Evolutionary conservation across 305 asterid genomes (phyloP).

Genomic region (Fraxinus greggii): DNA sequence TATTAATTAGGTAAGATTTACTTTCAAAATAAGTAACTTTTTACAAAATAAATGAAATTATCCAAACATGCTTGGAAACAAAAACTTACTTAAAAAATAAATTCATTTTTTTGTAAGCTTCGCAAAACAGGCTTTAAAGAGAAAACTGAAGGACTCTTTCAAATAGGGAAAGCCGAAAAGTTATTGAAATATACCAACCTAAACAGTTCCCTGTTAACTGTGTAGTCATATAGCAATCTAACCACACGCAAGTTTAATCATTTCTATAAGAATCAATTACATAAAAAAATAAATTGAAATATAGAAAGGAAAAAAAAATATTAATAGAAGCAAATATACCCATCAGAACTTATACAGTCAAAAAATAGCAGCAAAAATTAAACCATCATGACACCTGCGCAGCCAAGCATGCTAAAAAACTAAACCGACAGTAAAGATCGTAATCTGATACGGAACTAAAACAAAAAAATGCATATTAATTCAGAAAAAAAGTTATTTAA

Average conservation of each 20-base stretch:
- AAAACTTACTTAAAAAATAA: neutral
- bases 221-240: neutral
- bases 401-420: neutral
- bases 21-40: neutral
- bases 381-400: neutral
- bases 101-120: neutral
- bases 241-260: neutral
- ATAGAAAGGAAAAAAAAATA: neutral
- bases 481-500: neutral
- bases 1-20: neutral
- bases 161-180: neutral
- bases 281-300: neutral
- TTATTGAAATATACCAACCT: neutral
- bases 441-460: neutral
- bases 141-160: neutral
- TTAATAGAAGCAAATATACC: neutral
- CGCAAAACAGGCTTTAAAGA: neutral
- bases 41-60: neutral
- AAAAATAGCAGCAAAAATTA: neutral
- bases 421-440: neutral
- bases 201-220: neutral
- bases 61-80: neutral
- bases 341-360: neutral
- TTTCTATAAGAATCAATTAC: neutral
- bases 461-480: neutral